A percentile compares a stretch with the other conserved stretches of the same genome.
Conservation (phyloP, 2,329 filamentous ascomycete species). For the Acrocalymma vagum region DNA sequence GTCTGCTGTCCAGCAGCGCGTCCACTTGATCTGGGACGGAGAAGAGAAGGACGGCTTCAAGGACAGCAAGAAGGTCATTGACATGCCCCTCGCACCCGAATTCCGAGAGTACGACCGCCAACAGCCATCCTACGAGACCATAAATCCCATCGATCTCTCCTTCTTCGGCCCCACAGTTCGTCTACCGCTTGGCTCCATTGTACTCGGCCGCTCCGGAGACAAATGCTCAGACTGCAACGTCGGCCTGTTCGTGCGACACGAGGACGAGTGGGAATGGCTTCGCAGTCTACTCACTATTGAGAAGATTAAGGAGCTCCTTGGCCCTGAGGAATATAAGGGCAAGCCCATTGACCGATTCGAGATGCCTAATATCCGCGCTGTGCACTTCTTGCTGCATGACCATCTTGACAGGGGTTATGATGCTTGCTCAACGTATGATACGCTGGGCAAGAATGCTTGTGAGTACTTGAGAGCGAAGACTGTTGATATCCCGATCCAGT, state of each 20-base stretch:
- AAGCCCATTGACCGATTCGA: conserved; percentile 50
- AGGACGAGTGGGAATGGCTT: conserved; percentile 44
- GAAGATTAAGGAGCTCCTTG: conserved; percentile 38
- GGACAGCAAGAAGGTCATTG: conserved; percentile 26
- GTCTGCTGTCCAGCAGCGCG: conserved; percentile 32
- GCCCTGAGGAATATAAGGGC: conserved; percentile 36
- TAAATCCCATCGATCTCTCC: conserved; percentile 29
- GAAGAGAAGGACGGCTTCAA: conserved; percentile 16
- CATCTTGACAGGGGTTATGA: conserved; percentile 57
- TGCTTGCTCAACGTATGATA: conserved; percentile 55
- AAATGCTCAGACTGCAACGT: conserved; percentile 43
- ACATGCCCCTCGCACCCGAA: conserved; percentile 25
- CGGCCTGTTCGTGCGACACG: conserved; percentile 39
- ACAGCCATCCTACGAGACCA: conserved; percentile 43
- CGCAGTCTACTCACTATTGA: conserved; percentile 33
- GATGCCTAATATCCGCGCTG: conserved; percentile 47
- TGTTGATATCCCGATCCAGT: conserved; percentile 56
- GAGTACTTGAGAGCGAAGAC: conserved; percentile 57
- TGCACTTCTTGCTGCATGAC: conserved; percentile 57
- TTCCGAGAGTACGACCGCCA: conserved; percentile 31
- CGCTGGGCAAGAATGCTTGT: conserved; percentile 56
- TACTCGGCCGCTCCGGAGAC: conserved; percentile 43
- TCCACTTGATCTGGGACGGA: conserved; percentile 37
- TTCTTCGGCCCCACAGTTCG: conserved; percentile 46
- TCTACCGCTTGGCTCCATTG: conserved; percentile 48